phyloP scores from a whole-genome alignment of 139 green algal species.

The Dunaliella primolecta region DNA sequence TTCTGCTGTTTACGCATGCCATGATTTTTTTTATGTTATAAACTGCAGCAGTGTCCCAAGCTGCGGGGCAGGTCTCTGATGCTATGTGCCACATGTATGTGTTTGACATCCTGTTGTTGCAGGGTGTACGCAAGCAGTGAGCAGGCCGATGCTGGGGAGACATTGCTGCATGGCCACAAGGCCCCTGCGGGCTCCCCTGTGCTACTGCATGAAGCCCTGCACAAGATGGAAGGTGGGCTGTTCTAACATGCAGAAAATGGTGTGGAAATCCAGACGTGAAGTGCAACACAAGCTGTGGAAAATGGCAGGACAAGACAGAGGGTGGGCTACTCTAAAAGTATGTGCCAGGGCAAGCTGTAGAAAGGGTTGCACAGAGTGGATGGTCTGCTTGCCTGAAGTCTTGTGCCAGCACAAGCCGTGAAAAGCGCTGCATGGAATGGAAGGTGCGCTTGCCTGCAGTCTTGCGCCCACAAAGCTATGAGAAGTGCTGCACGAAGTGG shows the following conservation, averaged over 20 bases:
- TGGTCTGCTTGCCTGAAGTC: not conserved
- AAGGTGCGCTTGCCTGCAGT: not conserved
- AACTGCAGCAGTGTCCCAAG: not conserved
- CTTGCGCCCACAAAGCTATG: not conserved
- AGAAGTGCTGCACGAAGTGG: not conserved
- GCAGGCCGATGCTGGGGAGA: not conserved
- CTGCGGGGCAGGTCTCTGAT: not conserved
- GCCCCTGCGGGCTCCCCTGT: not conserved
- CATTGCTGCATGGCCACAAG: not conserved
- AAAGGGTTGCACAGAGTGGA: too few species aligned
- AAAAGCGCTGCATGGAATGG: not conserved
- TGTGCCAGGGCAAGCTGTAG: not conserved
- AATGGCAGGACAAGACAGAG: not conserved
- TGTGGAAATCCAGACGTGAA: not conserved
- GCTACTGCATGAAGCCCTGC: not conserved
- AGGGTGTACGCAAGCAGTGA: not conserved
- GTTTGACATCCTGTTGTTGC: not conserved
- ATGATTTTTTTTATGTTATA: not conserved
- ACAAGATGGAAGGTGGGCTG: not conserved
- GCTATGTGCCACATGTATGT: not conserved
- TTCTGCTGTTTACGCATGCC: not conserved
- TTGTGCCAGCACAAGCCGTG: not conserved
- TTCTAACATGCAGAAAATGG: not conserved
- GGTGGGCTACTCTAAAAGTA: not conserved
- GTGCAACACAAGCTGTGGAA: not conserved